phyloP scores from a whole-genome alignment of 441 rosid genomes.

The Populus hybrid region DNA sequence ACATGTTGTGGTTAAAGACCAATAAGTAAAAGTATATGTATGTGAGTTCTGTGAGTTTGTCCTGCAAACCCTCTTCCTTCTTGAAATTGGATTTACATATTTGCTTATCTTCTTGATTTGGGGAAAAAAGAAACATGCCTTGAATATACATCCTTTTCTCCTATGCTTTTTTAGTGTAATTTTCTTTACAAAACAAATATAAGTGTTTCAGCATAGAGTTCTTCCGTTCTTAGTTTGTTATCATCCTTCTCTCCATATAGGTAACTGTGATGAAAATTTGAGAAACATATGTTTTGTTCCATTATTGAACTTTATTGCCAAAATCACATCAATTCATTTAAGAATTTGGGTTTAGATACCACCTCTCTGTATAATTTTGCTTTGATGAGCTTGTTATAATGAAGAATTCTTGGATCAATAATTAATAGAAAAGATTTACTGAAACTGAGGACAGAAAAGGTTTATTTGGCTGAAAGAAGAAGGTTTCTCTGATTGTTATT shows the following conservation, averaged over 20 bases:
- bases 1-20: not conserved
- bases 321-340: not conserved
- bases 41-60: not conserved
- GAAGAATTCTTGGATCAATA: not conserved
- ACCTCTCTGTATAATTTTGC: not conserved
- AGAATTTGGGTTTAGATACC: not conserved
- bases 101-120: not conserved
- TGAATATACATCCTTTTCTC: not conserved
- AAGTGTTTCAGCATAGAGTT: not conserved
- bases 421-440: not conserved
- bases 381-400: not conserved
- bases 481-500: not conserved
- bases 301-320: not conserved
- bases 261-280: not conserved
- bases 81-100: not conserved
- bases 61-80: not conserved
- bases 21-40: not conserved
- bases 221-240: not conserved
- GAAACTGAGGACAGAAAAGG: not conserved
- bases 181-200: not conserved
- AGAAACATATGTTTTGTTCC: not conserved
- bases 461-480: not conserved
- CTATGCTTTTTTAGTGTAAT: not conserved
- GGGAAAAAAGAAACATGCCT: slow-evolving; percentile 8
- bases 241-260: not conserved